Evolutionary conservation across 1,139 yeast genomes (phyloP).

Genomic region (Barnettozyma hawaiiensis): DNA sequence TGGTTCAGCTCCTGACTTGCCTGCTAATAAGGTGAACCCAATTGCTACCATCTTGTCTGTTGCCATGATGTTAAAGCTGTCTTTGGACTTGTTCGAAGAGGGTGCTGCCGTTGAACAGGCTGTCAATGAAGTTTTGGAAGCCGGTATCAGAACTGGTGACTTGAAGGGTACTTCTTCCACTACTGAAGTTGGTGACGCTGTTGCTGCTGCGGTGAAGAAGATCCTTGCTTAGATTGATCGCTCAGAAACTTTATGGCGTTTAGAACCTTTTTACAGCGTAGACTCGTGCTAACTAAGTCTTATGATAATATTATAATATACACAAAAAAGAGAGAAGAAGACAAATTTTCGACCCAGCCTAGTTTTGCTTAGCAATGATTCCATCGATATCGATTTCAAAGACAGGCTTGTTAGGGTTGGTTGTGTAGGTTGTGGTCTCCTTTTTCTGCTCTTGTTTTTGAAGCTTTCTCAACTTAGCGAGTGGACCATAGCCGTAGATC

Average conservation of each 20-base stretch:
- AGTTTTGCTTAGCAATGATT: conserved; percentile 40
- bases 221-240: conserved; percentile 35
- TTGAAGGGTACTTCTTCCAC: conserved; percentile 78
- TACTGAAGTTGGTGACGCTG: conserved; percentile 88
- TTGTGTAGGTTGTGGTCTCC: conserved; percentile 39
- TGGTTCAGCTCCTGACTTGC: conserved; percentile 96
- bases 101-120: conserved; percentile 90
- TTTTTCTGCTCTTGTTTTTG: conserved; percentile 34
- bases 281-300: background rate
- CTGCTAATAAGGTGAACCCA: conserved; percentile 85
- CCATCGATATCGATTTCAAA: conserved; percentile 66
- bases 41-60: conserved; percentile 90
- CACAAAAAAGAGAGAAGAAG: background rate
- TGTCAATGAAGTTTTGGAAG: conserved; percentile 72
- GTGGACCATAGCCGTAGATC: conserved; percentile 62
- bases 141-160: conserved; percentile 87
- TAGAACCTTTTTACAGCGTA: background rate
- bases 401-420: conserved; percentile 60
- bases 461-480: conserved; percentile 34
- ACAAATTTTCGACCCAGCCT: conserved; percentile 1
- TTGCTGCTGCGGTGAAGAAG: conserved; percentile 64
- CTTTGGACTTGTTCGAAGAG: conserved; percentile 74
- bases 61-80: conserved; percentile 94
- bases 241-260: background rate
- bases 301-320: conserved; percentile 10